Evolutionary conservation across 192 early-diverging fungal species (phyloP), one percentile per base, ranked within the genome.

Genomic region (Backusella parvicylindrica): DNA sequence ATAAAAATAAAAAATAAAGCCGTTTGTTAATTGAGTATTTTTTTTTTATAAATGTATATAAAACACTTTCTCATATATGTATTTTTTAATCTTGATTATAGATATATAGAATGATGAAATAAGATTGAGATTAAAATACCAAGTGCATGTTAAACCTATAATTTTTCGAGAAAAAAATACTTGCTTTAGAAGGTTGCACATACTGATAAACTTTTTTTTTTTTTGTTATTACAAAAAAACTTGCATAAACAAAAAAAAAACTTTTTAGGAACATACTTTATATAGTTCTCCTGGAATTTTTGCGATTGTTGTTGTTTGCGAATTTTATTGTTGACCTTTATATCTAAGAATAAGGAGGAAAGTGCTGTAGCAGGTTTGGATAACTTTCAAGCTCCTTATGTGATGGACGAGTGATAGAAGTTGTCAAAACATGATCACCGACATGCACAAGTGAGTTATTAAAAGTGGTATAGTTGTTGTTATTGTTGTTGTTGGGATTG

Each of bases 371-470:
- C 26, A 53, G 65, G 33, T 41, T 67, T 47, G 74, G 74, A 68
- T 75, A 75, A 68, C 66, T 75, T 26, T 66, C 74, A 11, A 75
- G 66, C 18, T 47, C 65, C 5, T 75, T 64, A 35, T 75, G 67
- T 7, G 68, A 35, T 23, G 47, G 36, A 15, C 74, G 74, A 37
- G 74, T 75, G 41, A 75, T 47, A 1, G 74, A 75, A 30, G 74
- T 66, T 30, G 65, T 68, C 12, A 75, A 41, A 36, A 75, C 49
- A 32, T 50, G 41, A n/a, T 68, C 66, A 28, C 49, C 66, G 13
- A 37, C 69, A 40, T 71, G 28, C 32, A 36, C 35, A 32, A 36
- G 65, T 36, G 49, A 73, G 23, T 56, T 56, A 9, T 56, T 56
- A 9, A 21, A 26, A 9, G 23, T 73, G 26, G n/a, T 65, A 60